A percentile compares a stretch with the other conserved stretches of the same genome.
Evolutionary conservation across 495 filamentous ascomycete genomes (phyloP).

Genomic region (Penicillium egyptiacum): DNA sequence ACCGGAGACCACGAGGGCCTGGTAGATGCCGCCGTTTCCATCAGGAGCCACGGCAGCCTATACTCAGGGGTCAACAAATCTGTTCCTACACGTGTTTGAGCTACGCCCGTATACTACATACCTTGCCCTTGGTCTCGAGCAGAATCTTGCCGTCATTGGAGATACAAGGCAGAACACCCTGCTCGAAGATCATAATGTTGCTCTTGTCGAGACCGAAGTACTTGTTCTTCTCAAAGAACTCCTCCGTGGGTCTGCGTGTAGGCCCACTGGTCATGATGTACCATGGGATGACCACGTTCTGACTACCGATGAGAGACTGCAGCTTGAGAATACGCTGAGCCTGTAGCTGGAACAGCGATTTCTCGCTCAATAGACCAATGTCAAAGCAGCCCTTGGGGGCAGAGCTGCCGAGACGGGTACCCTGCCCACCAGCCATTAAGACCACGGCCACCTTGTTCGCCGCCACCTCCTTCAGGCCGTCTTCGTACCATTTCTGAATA

Average conservation of each 20-base stretch:
- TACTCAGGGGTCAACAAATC: conserved; percentile 14
- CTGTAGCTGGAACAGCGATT: conserved; percentile 96
- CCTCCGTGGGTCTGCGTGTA: conserved; percentile 87
- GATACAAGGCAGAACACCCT: conserved; percentile 94
- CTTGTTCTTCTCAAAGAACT: conserved; percentile 84
- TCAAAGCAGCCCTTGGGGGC: conserved; percentile 96
- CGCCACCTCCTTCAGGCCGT: conserved; percentile 81
- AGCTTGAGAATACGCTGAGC: conserved; percentile 88
- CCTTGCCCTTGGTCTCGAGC: conserved; percentile 85
- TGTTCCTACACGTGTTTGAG: not conserved
- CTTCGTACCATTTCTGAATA: conserved; percentile 79
- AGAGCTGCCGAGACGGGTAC: conserved; percentile 90
- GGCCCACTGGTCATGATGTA: conserved; percentile 99
- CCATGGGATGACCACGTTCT: conserved; percentile 81
- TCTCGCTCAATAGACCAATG: conserved; percentile 87
- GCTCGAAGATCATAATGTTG: conserved; percentile 93
- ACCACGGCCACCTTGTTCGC: conserved; percentile 92
- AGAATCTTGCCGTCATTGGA: conserved; percentile 98
- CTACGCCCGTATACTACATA: conserved; percentile 27
- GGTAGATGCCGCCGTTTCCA: conserved; percentile 96
- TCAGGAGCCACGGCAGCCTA: conserved; percentile 94
- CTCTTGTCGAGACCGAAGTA: conserved; percentile 87
- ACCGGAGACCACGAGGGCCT: conserved; percentile 77
- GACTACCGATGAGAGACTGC: conserved; percentile 72
- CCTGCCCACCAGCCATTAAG: conserved; percentile 95